Conservation (phyloP, 2,329 filamentous ascomycete genomes). For the Colletotrichum australisinense region DNA sequence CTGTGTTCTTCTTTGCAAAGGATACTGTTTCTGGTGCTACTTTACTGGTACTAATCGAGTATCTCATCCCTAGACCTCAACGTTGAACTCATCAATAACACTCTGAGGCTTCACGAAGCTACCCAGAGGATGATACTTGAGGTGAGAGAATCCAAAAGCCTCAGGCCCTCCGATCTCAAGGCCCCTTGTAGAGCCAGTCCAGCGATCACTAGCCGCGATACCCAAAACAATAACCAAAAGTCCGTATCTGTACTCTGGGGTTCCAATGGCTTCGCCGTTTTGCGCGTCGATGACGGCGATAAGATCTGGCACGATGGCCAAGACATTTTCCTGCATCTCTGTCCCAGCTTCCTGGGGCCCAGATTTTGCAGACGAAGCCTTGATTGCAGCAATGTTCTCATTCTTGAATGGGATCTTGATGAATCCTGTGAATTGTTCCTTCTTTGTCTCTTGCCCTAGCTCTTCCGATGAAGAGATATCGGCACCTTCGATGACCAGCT, state of each 20-base stretch:
- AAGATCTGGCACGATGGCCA: slow-evolving; percentile 68
- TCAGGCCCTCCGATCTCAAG: slow-evolving; percentile 62
- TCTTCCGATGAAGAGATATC: slow-evolving; percentile 47
- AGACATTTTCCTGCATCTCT: slow-evolving; percentile 49
- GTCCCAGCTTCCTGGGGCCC: slow-evolving; percentile 46
- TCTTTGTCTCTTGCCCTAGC: not conserved
- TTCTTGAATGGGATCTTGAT: slow-evolving; percentile 78
- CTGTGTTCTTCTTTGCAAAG: too few relatives aligned
- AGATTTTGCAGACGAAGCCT: slow-evolving; percentile 38
- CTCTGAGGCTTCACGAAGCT: slow-evolving; percentile 61
- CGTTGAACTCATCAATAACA: slow-evolving; percentile 62
- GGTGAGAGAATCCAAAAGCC: slow-evolving; percentile 58
- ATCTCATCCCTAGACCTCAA: not conserved
- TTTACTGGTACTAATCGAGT: not conserved
- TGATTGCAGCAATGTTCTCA: slow-evolving; percentile 73
- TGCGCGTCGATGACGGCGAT: slow-evolving; percentile 66
- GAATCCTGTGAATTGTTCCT: slow-evolving; percentile 52
- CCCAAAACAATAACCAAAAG: slow-evolving; percentile 62
- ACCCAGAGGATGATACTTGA: slow-evolving; percentile 60
- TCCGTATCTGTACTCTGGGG: slow-evolving; percentile 66
- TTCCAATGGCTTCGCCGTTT: slow-evolving; percentile 67
- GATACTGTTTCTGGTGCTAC: not conserved
- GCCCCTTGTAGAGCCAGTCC: slow-evolving; percentile 57
- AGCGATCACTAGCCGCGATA: slow-evolving; percentile 56
- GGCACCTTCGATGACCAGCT: slow-evolving; percentile 65